Base-by-base conservation (phyloP, 495 filamentous ascomycete species). In the Tuber brumale region DNA sequence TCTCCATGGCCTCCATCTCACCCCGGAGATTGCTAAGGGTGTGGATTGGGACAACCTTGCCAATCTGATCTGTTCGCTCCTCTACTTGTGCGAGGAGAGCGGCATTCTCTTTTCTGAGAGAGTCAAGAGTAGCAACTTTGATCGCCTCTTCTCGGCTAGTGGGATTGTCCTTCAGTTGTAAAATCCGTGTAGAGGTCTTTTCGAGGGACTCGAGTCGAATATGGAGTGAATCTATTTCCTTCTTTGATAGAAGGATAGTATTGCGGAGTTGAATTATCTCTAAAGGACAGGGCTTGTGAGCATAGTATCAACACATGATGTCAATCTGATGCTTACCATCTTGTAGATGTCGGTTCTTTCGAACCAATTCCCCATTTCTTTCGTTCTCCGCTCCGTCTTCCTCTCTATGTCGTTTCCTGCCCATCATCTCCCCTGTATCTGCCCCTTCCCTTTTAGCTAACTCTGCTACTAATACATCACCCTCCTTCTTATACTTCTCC, bases 91-190 rank as follows among this genome's bases (percentile, higher is more conserved):
- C 87, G 8, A 95, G 87, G 6, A 99, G 89, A 48, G 93, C 93
- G 57, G 87, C 86, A 85, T 98, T 99, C 83, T 97, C 96, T 72
- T 91, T 87, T 72, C 90, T 89, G 12, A 99, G 89, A 3, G 91
- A 89, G 41, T 84, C 86, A 14, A 98, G 89, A 12, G 93, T 96
- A 71, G 89, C 86, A 42, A 91, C 85, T 82, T 98, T 97, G 81
- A 97, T 88, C 71, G 91, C 90, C 83, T 95, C 93, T 75, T 88
- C 89, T 76, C 94, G 88, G 0, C 93, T 88, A 12, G 95, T 98
- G 0, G 95, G 95, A 82, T 99, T 99, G 57, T 91, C 89, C 76
- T 93, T 91, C 37, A 99, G 86, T 74, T 94, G 91, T 41, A 99
- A 90, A 71, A 98, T 87, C 37, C 95, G 94, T 7, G 91, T 97